A percentile compares a stretch with the other conserved stretches of the same genome.
Evolutionary conservation across 2,329 filamentous ascomycete species (phyloP).

Genomic region (Aureobasidium sp.): DNA sequence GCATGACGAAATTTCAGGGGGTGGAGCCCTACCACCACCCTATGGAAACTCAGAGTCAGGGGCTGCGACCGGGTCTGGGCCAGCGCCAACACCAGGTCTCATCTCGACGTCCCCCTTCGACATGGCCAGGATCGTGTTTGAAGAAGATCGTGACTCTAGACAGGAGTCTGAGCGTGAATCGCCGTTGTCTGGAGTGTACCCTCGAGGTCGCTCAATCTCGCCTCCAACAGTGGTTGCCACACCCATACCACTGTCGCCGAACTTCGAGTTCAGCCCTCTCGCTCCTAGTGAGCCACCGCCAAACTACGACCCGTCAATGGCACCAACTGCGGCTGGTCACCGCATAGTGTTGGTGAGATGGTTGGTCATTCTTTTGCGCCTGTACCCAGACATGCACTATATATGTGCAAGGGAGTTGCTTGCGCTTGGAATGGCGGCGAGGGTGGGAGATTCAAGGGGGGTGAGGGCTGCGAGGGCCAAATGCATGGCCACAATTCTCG

Average conservation of each 20-base stretch:
- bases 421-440: neutral
- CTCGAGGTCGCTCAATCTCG: neutral
- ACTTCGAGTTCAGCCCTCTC: neutral
- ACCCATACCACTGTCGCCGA: neutral
- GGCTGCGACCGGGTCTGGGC: neutral
- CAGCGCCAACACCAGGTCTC: neutral
- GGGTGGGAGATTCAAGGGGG: neutral
- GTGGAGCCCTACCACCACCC: neutral
- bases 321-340: neutral
- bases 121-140: neutral
- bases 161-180: neutral
- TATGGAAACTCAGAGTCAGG: neutral
- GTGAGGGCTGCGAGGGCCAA: neutral
- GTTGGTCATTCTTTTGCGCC: neutral
- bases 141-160: neutral
- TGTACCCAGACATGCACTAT: neutral
- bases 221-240: neutral
- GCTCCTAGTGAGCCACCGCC: neutral
- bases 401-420: neutral
- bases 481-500: neutral
- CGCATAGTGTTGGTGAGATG: neutral
- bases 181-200: neutral
- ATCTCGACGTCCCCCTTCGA: neutral
- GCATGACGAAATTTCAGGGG: neutral
- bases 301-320: neutral